Evolutionary conservation across 163 green algal species (phyloP).

Genomic region (Prototheca wickerhamii): DNA sequence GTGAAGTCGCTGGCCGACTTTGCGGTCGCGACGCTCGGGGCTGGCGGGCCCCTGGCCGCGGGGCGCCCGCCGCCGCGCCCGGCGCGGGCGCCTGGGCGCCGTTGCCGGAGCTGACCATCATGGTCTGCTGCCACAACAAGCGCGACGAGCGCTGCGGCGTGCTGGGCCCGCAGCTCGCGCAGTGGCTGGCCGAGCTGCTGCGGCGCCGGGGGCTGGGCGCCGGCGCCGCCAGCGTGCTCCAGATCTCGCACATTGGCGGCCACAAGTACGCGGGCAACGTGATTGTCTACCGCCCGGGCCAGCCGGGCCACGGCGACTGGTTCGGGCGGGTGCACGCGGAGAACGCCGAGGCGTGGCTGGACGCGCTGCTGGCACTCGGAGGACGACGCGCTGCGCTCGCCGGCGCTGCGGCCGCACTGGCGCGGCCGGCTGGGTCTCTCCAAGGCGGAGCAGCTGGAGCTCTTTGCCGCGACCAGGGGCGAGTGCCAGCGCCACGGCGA

Average conservation of each 20-base stretch:
- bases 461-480: constrained; percentile 3
- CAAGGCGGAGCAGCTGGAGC: constrained; percentile 24
- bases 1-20: neutral
- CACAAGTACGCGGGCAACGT: constrained; percentile 49
- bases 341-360: constrained; percentile 28
- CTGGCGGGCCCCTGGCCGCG: neutral
- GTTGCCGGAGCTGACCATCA: neutral
- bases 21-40: neutral
- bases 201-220: neutral
- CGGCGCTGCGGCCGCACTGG: constrained; percentile 12
- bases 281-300: constrained; percentile 21
- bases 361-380: constrained; percentile 4
- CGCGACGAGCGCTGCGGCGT: constrained; percentile 34
- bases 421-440: constrained; percentile 19
- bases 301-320: constrained; percentile 39
- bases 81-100: neutral
- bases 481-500: neutral
- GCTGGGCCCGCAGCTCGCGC: constrained; percentile 22
- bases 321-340: constrained; percentile 29
- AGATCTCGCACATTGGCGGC: constrained; percentile 33
- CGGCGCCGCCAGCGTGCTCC: constrained; percentile 13
- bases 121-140: constrained; percentile 25
- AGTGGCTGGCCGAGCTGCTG: constrained; percentile 9
- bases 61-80: neutral
- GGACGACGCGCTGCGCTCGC: constrained; percentile 5